Evolutionary conservation across 1,284 basidiomycete species (phyloP).

Genomic region (Salmacisia buchloeana): DNA sequence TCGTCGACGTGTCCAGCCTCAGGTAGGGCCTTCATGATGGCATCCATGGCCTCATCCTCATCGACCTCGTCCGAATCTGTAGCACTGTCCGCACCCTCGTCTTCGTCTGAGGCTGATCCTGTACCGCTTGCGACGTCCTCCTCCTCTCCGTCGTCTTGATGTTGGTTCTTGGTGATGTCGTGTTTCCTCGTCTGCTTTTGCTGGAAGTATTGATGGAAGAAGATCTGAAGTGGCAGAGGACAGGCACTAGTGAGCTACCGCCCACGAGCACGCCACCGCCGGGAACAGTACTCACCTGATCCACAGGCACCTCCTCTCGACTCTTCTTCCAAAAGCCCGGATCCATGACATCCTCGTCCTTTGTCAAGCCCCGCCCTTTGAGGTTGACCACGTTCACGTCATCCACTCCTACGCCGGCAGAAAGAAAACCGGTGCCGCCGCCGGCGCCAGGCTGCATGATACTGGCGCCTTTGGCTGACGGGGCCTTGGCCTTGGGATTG

Average conservation of each 20-base stretch:
- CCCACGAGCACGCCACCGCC: conserved; percentile 52
- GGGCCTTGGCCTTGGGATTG: conserved; percentile 80
- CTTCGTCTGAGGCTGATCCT: conserved; percentile 42
- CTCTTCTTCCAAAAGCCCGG: conserved; percentile 70
- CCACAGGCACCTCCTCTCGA: conserved; percentile 72
- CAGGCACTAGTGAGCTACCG: conserved; percentile 55
- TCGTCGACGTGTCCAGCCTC: conserved; percentile 59
- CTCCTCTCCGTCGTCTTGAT: conserved; percentile 60
- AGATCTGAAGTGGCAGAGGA: conserved; percentile 53
- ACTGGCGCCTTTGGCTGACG: conserved; percentile 65
- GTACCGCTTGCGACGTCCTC: conserved; percentile 54
- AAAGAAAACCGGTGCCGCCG: conserved; percentile 30
- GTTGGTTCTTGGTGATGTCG: conserved; percentile 3
- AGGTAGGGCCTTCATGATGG: conserved; percentile 53
- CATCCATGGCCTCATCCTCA: conserved; percentile 53
- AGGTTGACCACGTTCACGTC: conserved; percentile 8
- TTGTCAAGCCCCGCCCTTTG: conserved; percentile 31
- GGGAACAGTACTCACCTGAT: conserved; percentile 61
- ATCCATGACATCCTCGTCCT: conserved; percentile 65
- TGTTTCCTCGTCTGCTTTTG: conserved; percentile 37
- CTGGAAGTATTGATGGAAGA: conserved; percentile 50
- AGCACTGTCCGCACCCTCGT: conserved; percentile 14
- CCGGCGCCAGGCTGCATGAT: conserved; percentile 72
- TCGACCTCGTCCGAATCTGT: conserved; percentile 36
- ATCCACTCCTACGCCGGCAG: neutral